Conservation (phyloP, 129 eudicot genomes). For the Ambrosia artemisiifolia region DNA sequence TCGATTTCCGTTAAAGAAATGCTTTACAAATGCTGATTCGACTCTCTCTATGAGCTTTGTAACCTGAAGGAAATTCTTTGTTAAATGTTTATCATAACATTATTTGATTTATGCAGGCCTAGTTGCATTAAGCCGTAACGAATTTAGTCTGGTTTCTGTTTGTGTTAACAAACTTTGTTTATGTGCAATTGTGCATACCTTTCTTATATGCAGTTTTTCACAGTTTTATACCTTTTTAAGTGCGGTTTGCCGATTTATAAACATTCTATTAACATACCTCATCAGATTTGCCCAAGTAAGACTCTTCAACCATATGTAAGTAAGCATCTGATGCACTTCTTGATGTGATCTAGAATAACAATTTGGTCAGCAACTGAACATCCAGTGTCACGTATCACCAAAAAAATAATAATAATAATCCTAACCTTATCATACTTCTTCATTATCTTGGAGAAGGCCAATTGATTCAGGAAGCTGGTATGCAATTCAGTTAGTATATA, state of each 20-base stretch:
- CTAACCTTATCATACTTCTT: conserved; percentile 7
- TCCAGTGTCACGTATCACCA: not conserved
- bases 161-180: not conserved
- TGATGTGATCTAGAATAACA: conserved; percentile 38
- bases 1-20: conserved; percentile 34
- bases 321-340: conserved; percentile 35
- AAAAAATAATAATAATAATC: not conserved
- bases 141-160: not conserved
- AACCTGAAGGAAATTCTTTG: conserved; percentile 27
- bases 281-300: conserved; percentile 48
- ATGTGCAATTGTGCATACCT: not conserved
- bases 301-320: conserved; percentile 42
- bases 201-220: too few species aligned
- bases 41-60: conserved; percentile 47
- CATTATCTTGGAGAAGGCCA: conserved; percentile 12
- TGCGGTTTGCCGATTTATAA: not conserved
- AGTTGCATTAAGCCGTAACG: not conserved
- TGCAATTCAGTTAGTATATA: not conserved
- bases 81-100: not conserved
- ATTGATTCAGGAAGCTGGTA: conserved; percentile 19
- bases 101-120: not conserved
- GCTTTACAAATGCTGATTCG: conserved; percentile 48
- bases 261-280: conserved; percentile 35
- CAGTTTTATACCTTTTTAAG: not conserved
- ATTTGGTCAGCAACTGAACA: not conserved